Percentiles rank a stretch among this genome's conserved stretches.
These are phyloP conservation scores for Pontederia paniculata DNA, from an alignment of 176 grass and related monocot species.

Conservation along the genomic window DNA sequence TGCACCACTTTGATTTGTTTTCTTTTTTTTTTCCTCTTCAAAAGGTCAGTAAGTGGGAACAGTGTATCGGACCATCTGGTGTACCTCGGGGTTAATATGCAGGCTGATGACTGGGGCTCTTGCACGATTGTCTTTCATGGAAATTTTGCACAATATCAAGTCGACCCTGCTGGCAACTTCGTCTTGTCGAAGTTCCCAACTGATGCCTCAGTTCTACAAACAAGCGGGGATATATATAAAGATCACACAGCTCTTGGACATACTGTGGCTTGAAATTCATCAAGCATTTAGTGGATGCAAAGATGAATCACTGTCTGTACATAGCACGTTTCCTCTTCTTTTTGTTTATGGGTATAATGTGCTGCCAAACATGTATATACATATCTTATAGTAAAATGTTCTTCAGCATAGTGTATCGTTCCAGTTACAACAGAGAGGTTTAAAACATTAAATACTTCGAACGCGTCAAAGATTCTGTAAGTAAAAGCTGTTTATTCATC, in stretches of 20 bases:
- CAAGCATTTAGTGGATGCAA: background rate
- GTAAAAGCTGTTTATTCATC: too few relatives aligned
- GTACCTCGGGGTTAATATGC: slow-evolving; percentile 60
- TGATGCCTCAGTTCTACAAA: slow-evolving; percentile 20
- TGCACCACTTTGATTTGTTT: background rate
- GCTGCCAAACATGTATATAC: background rate
- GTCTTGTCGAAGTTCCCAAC: slow-evolving; percentile 22
- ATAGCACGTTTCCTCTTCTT: background rate
- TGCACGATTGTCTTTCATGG: slow-evolving; percentile 55
- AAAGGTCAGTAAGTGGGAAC: slow-evolving; percentile 34
- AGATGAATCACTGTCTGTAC: background rate
- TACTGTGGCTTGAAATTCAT: background rate
- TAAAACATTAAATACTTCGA: too few relatives aligned
- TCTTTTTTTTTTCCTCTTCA: background rate
- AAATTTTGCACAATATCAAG: slow-evolving; percentile 19
- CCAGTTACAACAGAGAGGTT: too few relatives aligned
- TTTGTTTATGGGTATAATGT: background rate
- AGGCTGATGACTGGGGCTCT: slow-evolving; percentile 72
- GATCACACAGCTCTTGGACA: background rate
- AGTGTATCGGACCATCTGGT: slow-evolving; percentile 67
- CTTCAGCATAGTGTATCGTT: too few relatives aligned
- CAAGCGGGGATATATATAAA: background rate
- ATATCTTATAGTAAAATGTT: background rate
- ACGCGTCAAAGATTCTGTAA: too few relatives aligned
- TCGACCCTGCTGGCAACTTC: slow-evolving; percentile 42